Conservation (phyloP, 176 grass and related monocot species). For the Oryza longistaminata region DNA sequence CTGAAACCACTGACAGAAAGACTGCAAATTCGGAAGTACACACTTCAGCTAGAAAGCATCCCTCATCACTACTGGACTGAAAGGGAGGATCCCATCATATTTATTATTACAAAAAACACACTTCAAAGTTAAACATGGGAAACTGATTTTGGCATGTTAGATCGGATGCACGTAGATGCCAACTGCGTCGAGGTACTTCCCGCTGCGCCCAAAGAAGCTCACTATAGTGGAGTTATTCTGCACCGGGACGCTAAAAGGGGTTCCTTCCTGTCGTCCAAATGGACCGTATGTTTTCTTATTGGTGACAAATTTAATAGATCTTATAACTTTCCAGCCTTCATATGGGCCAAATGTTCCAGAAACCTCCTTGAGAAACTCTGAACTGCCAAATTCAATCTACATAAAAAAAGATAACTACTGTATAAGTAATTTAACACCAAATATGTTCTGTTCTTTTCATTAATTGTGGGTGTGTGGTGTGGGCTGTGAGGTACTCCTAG, state of each 20-base stretch:
- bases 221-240: neutral
- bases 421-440: too few species aligned
- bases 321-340: neutral
- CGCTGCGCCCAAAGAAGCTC: neutral
- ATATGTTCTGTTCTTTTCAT: too few species aligned
- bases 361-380: slow-evolving; percentile 13
- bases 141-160: neutral
- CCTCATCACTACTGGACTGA: neutral
- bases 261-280: neutral
- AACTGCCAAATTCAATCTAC: neutral
- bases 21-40: too few species aligned
- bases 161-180: neutral
- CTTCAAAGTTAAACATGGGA: neutral
- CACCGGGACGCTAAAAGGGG: neutral
- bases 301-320: neutral
- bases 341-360: neutral
- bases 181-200: neutral
- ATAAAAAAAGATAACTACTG: too few species aligned
- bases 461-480: too few species aligned
- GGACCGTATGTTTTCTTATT: neutral
- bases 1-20: too few species aligned
- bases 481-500: too few species aligned
- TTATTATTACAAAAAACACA: neutral
- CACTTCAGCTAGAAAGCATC: too few species aligned
- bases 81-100: neutral